Percentiles rank a stretch among this genome's conserved stretches.
phyloP scores from a whole-genome alignment of 306 rosid species.

The Hylodesmum podocarpum region DNA sequence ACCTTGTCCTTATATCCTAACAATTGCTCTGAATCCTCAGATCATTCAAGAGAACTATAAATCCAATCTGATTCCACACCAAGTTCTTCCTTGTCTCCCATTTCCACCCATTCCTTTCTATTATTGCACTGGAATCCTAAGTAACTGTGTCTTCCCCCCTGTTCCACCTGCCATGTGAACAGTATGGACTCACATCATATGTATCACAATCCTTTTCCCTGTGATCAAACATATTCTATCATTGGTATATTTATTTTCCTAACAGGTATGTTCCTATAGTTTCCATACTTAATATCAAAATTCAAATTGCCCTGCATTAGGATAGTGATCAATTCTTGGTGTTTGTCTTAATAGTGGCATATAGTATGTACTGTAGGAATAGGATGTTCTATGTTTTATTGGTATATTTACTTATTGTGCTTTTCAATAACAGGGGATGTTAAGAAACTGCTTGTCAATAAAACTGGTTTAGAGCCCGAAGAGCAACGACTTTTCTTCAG shows the following conservation, averaged over 20 bases:
- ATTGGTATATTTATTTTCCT: neutral
- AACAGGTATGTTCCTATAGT: conserved; percentile 33
- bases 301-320: neutral
- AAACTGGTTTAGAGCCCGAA: conserved; percentile 63
- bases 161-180: neutral
- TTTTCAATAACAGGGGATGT: conserved; percentile 62
- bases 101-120: neutral
- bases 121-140: neutral
- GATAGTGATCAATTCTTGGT: neutral
- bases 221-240: neutral
- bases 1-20: no score
- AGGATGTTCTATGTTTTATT: neutral
- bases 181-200: neutral
- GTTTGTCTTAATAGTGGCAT: conserved; percentile 4
- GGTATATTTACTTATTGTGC: conserved; percentile 11
- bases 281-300: neutral
- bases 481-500: conserved; percentile 79
- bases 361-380: neutral
- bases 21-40: no score
- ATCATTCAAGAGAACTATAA: neutral
- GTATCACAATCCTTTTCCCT: neutral
- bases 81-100: neutral
- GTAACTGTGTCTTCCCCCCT: neutral
- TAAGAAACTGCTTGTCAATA: conserved; percentile 52
- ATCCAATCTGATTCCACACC: neutral